These are phyloP conservation scores for Sporothrix inflata DNA, from an alignment of 2,329 filamentous ascomycete species.

Conservation along the genomic window DNA sequence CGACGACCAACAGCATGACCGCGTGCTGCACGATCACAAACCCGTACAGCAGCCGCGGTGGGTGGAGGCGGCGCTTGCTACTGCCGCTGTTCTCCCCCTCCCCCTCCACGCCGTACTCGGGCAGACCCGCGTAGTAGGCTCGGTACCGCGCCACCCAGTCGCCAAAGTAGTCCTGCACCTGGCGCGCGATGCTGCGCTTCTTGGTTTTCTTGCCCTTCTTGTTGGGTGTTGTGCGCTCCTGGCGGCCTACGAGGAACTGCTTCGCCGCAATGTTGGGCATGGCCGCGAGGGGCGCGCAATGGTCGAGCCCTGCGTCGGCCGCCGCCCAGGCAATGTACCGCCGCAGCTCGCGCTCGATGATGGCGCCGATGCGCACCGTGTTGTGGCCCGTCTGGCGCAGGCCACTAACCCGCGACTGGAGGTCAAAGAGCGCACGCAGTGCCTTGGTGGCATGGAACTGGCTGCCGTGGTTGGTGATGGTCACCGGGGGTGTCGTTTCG, in stretches of 20 bases:
- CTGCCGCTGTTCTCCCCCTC: neutral
- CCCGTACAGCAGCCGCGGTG: slow-evolving; percentile 42
- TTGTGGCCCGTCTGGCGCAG: slow-evolving; percentile 40
- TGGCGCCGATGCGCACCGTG: slow-evolving; percentile 37
- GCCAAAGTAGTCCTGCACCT: slow-evolving; percentile 32
- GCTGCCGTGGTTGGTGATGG: slow-evolving; percentile 38
- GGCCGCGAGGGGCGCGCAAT: slow-evolving; percentile 30
- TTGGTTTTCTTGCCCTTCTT: neutral
- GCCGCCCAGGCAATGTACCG: slow-evolving; percentile 42
- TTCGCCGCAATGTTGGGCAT: slow-evolving; percentile 46
- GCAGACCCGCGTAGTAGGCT: slow-evolving; percentile 31
- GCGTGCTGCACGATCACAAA: slow-evolving; percentile 58
- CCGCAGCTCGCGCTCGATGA: slow-evolving; percentile 39
- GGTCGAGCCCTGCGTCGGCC: slow-evolving; percentile 39
- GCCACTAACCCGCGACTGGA: slow-evolving; percentile 40
- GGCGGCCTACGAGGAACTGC: slow-evolving; percentile 27
- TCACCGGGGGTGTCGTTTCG: slow-evolving; percentile 30
- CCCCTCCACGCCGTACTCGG: slow-evolving; percentile 20
- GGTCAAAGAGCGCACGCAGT: slow-evolving; percentile 42
- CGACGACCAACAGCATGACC: slow-evolving; percentile 50
- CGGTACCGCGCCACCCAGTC: slow-evolving; percentile 33
- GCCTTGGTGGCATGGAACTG: slow-evolving; percentile 42
- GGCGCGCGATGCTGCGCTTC: slow-evolving; percentile 29
- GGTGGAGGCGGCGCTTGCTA: slow-evolving; percentile 24
- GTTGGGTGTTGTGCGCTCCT: neutral